phyloP scores from a whole-genome alignment of 1,284 basidiomycete genomes.

The Ganoderma lucidum region DNA sequence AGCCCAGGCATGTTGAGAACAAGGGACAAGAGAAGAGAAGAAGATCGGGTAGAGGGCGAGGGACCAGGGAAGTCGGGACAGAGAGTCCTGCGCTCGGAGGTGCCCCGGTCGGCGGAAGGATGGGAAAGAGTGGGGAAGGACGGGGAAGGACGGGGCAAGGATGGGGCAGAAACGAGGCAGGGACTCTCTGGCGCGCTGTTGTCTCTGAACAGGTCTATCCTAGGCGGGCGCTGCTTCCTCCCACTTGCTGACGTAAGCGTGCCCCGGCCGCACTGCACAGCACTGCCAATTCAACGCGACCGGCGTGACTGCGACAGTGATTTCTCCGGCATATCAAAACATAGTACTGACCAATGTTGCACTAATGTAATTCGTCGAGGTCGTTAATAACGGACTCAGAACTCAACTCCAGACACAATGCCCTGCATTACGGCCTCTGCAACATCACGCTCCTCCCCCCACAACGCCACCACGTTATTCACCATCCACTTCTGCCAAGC shows the following conservation, averaged over 20 bases:
- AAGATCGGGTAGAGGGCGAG: constrained; percentile 7
- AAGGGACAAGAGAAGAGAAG: constrained; percentile 17
- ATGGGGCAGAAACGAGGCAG: constrained; percentile 29
- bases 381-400: constrained; percentile 24
- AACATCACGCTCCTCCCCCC: constrained; percentile 62
- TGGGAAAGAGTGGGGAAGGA: constrained; percentile 5
- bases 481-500: constrained; percentile 45
- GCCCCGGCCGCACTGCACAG: neutral
- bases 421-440: constrained; percentile 53
- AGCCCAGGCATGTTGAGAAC: constrained; percentile 59
- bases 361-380: neutral
- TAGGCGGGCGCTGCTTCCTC: neutral
- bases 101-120: constrained; percentile 15
- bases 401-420: constrained; percentile 36
- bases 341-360: neutral
- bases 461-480: constrained; percentile 45
- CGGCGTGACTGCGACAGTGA: no score
- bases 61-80: constrained; percentile 18
- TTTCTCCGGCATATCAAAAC: neutral
- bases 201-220: neutral
- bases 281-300: neutral
- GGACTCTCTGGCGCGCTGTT: neutral
- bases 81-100: constrained; percentile 22
- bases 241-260: neutral
- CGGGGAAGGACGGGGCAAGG: constrained; percentile 29